These are phyloP conservation scores for Letharia lupina DNA, from an alignment of 495 filamentous ascomycete species.

Conservation along the genomic window DNA sequence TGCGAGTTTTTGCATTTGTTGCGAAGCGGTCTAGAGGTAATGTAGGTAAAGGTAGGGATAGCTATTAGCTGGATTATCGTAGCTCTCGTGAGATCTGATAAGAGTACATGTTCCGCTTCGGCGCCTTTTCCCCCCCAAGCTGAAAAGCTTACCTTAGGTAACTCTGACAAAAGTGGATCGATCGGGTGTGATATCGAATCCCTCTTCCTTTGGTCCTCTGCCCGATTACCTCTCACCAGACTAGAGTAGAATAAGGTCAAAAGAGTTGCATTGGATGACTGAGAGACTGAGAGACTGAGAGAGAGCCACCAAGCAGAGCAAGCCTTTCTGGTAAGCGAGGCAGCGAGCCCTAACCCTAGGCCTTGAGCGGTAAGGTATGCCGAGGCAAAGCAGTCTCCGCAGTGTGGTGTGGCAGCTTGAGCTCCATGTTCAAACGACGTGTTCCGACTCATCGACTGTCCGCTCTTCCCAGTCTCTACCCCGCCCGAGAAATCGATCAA, in stretches of 20 bases:
- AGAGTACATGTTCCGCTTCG: background rate
- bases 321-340: too few species aligned
- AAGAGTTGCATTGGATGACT: too few species aligned
- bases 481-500: background rate
- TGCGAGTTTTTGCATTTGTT: too few species aligned
- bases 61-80: too few species aligned
- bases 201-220: background rate
- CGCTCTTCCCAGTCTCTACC: background rate
- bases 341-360: too few species aligned
- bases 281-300: too few species aligned
- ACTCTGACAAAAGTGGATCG: background rate
- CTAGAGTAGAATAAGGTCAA: too few species aligned
- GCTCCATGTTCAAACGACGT: background rate
- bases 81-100: background rate
- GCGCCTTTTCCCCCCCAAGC: background rate
- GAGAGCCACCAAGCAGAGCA: too few species aligned
- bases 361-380: too few species aligned
- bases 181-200: background rate
- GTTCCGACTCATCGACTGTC: background rate
- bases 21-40: background rate
- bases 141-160: too few species aligned
- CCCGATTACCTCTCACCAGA: too few species aligned
- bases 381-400: background rate
- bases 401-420: background rate
- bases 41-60: too few species aligned